Percentiles rank a stretch among this genome's conserved stretches.
Evolutionary conservation across 164 flowering plant species (phyloP).

Genomic region (Umbilicus rupestris): DNA sequence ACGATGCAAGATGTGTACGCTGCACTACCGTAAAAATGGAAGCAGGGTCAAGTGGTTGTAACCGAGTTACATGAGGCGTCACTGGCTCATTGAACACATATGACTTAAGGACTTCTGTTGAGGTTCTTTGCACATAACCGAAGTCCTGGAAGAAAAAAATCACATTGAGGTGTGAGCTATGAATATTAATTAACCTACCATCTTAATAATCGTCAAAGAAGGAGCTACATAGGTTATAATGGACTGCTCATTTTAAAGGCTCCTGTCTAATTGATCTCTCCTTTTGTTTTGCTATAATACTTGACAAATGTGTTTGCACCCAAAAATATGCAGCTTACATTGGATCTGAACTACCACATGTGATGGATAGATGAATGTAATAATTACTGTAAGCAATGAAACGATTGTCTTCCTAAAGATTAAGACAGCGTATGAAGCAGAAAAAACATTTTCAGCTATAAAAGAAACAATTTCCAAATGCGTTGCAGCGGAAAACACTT

Average conservation of each 20-base stretch:
- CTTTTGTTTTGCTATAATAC: neutral
- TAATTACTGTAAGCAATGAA: too few relatives aligned
- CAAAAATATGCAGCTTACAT: too few relatives aligned
- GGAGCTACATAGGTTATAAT: neutral
- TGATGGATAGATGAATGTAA: too few relatives aligned
- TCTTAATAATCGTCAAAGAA: neutral
- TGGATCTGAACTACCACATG: too few relatives aligned
- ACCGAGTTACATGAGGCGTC: conserved; percentile 62
- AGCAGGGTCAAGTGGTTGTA: conserved; percentile 84
- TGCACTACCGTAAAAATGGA: conserved; percentile 72
- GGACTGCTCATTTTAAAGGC: neutral
- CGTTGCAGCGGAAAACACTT: conserved; percentile 24
- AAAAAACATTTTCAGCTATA: neutral
- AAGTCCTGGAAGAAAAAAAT: conserved; percentile 53
- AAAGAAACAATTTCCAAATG: neutral
- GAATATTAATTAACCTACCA: neutral
- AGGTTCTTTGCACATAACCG: conserved; percentile 92
- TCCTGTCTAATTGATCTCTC: neutral
- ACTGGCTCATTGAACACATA: conserved; percentile 91
- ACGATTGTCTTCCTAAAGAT: neutral
- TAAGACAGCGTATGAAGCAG: neutral
- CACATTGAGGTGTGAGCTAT: neutral
- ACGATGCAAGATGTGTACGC: neutral
- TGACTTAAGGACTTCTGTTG: conserved; percentile 85
- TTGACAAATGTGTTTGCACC: neutral